phyloP scores from a whole-genome alignment of 306 rosid species.

The Dicorynia guianensis region DNA sequence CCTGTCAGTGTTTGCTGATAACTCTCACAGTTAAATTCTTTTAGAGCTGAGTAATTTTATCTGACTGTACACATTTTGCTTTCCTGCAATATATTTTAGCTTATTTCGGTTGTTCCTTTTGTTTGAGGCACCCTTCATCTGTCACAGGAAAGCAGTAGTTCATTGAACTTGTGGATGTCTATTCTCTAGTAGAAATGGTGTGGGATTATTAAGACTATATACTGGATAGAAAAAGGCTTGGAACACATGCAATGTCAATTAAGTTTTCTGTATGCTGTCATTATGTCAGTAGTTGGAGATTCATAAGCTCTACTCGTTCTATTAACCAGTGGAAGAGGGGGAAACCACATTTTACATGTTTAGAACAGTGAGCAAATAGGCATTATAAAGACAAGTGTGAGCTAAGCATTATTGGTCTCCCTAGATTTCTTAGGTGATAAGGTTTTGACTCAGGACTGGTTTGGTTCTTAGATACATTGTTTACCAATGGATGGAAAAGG shows the following conservation, averaged over 20 bases:
- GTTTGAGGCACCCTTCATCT: slow-evolving; percentile 22
- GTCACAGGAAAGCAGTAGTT: slow-evolving; percentile 33
- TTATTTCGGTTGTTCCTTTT: slow-evolving; percentile 25
- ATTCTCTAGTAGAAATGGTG: neutral
- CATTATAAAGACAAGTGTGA: slow-evolving; percentile 7
- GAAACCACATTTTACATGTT: slow-evolving; percentile 23
- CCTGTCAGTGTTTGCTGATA: slow-evolving; percentile 34
- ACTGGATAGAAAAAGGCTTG: slow-evolving; percentile 9
- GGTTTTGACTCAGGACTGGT: neutral
- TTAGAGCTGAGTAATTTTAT: slow-evolving; percentile 30
- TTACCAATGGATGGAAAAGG: slow-evolving; percentile 26
- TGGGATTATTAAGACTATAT: slow-evolving; percentile 13
- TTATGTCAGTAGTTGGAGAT: slow-evolving; percentile 19
- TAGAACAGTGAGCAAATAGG: slow-evolving; percentile 27
- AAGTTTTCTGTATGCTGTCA: neutral
- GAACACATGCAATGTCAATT: neutral
- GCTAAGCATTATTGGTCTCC: slow-evolving; percentile 21
- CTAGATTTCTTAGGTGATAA: slow-evolving; percentile 28
- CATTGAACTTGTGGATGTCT: slow-evolving; percentile 26
- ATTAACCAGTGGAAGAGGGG: slow-evolving; percentile 22
- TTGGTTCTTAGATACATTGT: slow-evolving; percentile 28
- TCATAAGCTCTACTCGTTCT: slow-evolving; percentile 18
- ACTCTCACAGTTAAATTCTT: slow-evolving; percentile 2
- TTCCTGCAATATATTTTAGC: slow-evolving; percentile 34
- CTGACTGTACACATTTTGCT: slow-evolving; percentile 16